Conservation (phyloP, 2,329 filamentous ascomycete genomes). For the Chrysoporthe cubensis region DNA sequence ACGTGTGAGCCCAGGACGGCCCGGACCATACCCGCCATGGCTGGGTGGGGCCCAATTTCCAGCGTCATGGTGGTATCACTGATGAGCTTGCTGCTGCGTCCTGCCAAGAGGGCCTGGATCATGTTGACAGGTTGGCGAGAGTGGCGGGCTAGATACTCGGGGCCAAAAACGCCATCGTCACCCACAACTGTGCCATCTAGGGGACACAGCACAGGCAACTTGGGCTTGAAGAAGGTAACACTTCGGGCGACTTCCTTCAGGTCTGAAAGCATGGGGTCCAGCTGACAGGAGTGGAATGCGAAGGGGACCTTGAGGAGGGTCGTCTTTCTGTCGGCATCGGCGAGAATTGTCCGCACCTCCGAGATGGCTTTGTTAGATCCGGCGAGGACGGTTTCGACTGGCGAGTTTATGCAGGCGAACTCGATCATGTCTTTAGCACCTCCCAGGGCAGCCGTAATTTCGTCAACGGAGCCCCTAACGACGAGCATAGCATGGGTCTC, state of each 20-base stretch:
- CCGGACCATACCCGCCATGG: constrained; percentile 71
- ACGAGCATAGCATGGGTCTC: constrained; percentile 64
- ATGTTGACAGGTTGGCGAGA: constrained; percentile 73
- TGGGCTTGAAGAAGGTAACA: constrained; percentile 37
- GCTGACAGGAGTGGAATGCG: constrained; percentile 12
- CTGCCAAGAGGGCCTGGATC: constrained; percentile 61
- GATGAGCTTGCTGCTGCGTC: constrained; percentile 59
- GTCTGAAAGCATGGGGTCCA: not conserved
- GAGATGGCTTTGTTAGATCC: constrained; percentile 41
- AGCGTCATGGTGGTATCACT: constrained; percentile 70
- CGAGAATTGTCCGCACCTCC: constrained; percentile 45
- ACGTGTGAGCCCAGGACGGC: constrained; percentile 54
- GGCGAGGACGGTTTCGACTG: not conserved
- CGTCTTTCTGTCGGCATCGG: constrained; percentile 43
- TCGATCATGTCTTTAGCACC: not conserved
- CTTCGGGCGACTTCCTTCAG: not conserved
- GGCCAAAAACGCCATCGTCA: constrained; percentile 49
- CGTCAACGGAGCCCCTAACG: constrained; percentile 50
- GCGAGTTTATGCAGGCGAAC: constrained; percentile 12
- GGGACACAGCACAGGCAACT: constrained; percentile 56
- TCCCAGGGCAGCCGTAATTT: constrained; percentile 42
- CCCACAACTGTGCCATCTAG: constrained; percentile 64
- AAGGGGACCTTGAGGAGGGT: constrained; percentile 42
- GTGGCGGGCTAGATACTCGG: constrained; percentile 66
- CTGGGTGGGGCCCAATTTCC: constrained; percentile 75